These are phyloP conservation scores for Pseudonitzschia multistriata DNA, from an alignment of 108 stramenopile species.

Conservation along the genomic window DNA sequence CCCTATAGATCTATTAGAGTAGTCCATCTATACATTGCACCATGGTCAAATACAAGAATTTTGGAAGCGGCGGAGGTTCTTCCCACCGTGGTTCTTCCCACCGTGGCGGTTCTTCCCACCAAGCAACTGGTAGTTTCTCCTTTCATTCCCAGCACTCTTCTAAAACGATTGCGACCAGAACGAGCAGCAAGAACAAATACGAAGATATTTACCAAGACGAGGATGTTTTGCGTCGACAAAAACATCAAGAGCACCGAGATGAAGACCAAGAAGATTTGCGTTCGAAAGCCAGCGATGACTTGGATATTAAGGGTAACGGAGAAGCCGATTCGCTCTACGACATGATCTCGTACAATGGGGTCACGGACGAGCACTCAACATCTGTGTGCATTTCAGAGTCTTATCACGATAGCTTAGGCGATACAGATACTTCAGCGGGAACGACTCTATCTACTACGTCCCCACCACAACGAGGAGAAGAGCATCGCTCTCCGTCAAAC, in stretches of 20 bases:
- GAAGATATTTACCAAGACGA: background rate
- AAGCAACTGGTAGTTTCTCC: conserved; percentile 1
- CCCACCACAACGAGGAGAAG: background rate
- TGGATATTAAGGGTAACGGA: background rate
- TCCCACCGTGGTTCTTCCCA: background rate
- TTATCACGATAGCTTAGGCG: background rate
- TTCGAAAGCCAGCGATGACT: background rate
- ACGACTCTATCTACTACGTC: background rate
- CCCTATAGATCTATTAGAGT: too few species aligned
- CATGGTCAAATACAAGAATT: conserved; percentile 20
- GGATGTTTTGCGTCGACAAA: background rate
- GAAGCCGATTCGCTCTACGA: conserved; percentile 10
- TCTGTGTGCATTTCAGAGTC: background rate
- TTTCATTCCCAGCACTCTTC: background rate
- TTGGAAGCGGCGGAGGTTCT: background rate
- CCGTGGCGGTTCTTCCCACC: background rate
- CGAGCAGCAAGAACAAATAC: background rate
- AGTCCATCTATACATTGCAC: too few species aligned
- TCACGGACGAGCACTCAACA: conserved; percentile 5
- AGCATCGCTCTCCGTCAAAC: background rate
- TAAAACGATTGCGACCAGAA: background rate
- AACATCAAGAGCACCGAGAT: background rate
- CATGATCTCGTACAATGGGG: background rate
- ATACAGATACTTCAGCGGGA: background rate
- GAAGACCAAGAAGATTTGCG: conserved; percentile 2